These are phyloP conservation scores for Maudiozyma pseudohumilis DNA, from an alignment of 805 yeast species.

Conservation along the genomic window DNA sequence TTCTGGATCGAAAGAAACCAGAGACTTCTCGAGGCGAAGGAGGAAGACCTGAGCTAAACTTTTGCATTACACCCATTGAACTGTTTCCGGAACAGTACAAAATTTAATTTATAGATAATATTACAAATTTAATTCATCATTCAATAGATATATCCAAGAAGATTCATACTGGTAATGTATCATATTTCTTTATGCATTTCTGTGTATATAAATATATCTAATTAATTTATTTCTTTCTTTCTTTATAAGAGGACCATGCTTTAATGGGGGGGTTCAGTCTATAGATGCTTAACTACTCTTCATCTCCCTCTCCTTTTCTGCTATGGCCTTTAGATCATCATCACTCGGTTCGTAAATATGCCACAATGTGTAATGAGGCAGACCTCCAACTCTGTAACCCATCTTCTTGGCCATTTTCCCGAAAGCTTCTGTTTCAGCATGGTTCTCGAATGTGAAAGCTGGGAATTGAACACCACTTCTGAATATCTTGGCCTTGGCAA, in stretches of 20 bases:
- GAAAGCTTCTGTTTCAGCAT: constrained; percentile 83
- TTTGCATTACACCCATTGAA: too few relatives aligned
- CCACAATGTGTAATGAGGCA: constrained; percentile 86
- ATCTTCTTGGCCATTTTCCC: constrained; percentile 70
- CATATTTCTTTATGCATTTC: too few relatives aligned
- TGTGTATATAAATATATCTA: too few relatives aligned
- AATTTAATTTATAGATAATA: too few relatives aligned
- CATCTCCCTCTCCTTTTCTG: constrained; percentile 50
- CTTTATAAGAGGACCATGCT: too few relatives aligned
- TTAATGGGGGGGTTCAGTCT: too few relatives aligned
- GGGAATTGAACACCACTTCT: constrained; percentile 78
- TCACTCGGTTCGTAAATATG: constrained; percentile 86
- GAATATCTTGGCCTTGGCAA: constrained; percentile 65
- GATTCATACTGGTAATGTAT: too few relatives aligned
- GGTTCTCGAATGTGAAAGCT: constrained; percentile 73
- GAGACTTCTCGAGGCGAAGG: not conserved
- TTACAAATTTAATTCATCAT: too few relatives aligned
- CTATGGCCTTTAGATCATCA: constrained; percentile 65
- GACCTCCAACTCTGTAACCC: constrained; percentile 79
- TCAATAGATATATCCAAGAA: too few relatives aligned
- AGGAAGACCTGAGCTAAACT: constrained; percentile 1
- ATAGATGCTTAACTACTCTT: not conserved
- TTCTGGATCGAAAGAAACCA: constrained; percentile 7
- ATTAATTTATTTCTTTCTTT: too few relatives aligned
- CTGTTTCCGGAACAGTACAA: too few relatives aligned